Conservation (phyloP, 1,284 basidiomycete species). For the Papiliotrema terrestris region DNA sequence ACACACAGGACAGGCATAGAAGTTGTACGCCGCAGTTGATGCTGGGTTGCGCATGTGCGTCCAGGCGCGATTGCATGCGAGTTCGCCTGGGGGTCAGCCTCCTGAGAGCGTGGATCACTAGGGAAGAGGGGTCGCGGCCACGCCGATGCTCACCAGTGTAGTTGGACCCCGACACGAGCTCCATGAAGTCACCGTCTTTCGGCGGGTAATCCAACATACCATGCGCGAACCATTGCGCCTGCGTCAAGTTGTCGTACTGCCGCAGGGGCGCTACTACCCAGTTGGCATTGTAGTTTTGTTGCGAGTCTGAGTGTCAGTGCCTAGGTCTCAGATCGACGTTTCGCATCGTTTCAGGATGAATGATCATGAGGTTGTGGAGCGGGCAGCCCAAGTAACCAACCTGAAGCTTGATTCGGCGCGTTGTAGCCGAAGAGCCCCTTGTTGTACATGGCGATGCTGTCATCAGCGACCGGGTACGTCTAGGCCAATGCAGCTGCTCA, state of each 20-base stretch:
- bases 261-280: slow-evolving; percentile 1
- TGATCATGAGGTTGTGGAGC: no score
- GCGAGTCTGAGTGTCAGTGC: not conserved
- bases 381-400: no score
- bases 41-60: slow-evolving; percentile 7
- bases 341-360: not conserved
- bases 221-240: slow-evolving; percentile 46
- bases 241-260: not conserved
- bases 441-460: slow-evolving; percentile 7
- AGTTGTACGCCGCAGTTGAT: not conserved
- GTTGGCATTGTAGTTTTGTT: slow-evolving; percentile 5
- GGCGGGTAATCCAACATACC: slow-evolving; percentile 59
- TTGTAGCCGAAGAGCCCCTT: slow-evolving; percentile 7
- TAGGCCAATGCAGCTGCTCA: not conserved
- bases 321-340: not conserved
- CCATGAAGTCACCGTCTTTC: slow-evolving; percentile 56
- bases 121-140: no score
- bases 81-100: not conserved
- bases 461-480: not conserved
- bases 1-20: slow-evolving; percentile 2
- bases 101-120: no score
- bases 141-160: slow-evolving; percentile 11
- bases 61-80: slow-evolving; percentile 9
- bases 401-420: slow-evolving; percentile 1
- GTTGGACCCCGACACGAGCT: slow-evolving; percentile 43